Evolutionary conservation across 768 basidiomycete species (phyloP).

Genomic region (Trametes sanguinea): DNA sequence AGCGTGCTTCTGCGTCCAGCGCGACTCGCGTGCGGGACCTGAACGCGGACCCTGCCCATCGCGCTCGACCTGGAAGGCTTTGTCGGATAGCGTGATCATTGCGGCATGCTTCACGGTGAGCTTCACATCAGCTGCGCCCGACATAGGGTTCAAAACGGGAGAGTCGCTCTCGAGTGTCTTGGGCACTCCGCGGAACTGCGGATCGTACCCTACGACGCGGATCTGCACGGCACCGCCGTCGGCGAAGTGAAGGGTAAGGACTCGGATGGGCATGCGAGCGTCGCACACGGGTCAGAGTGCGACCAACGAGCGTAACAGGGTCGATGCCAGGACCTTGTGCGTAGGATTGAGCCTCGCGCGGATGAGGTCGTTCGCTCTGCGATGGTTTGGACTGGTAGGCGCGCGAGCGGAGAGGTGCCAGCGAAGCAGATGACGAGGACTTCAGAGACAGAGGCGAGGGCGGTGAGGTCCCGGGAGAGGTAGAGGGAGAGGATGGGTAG

Average conservation of each 20-base stretch:
- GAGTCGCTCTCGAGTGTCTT: constrained; percentile 59
- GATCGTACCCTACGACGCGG: constrained; percentile 66
- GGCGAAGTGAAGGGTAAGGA: constrained; percentile 38
- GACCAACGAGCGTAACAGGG: constrained; percentile 36
- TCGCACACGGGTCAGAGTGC: constrained; percentile 34
- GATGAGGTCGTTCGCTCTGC: neutral
- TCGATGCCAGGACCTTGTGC: constrained; percentile 29
- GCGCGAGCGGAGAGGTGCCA: neutral
- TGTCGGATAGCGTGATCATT: constrained; percentile 56
- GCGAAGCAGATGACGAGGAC: constrained; percentile 1
- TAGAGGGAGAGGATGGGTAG: constrained; percentile 15
- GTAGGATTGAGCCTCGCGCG: neutral
- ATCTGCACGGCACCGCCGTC: constrained; percentile 43
- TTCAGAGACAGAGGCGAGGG: constrained; percentile 13
- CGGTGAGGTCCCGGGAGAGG: constrained; percentile 11
- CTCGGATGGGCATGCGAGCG: constrained; percentile 37
- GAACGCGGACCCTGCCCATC: constrained; percentile 21
- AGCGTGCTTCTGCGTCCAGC: constrained; percentile 50
- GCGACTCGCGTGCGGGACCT: constrained; percentile 26
- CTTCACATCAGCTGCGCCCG: constrained; percentile 32
- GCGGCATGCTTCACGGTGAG: constrained; percentile 54
- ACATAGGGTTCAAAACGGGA: constrained; percentile 38
- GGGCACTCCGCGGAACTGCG: constrained; percentile 54
- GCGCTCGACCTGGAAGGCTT: constrained; percentile 48
- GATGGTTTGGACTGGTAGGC: neutral